These are phyloP conservation scores for Ganoderma boninense DNA, from an alignment of 1,284 basidiomycete genomes.

Conservation along the genomic window DNA sequence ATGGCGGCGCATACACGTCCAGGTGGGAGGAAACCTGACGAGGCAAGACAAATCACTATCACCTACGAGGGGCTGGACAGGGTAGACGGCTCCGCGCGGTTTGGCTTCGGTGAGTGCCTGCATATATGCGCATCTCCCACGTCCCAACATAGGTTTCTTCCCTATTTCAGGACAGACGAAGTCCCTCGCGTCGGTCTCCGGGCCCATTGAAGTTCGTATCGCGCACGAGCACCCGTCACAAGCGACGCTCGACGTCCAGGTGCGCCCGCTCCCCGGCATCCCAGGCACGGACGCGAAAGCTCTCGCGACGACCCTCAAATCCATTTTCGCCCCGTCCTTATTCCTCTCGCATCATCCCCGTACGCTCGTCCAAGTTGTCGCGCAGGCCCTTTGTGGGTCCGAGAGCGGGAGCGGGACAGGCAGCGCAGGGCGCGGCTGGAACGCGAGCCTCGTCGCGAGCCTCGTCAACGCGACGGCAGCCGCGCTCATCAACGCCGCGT, in stretches of 20 bases:
- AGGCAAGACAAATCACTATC: conserved; percentile 40
- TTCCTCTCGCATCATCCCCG: conserved; percentile 71
- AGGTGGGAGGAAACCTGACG: conserved; percentile 40
- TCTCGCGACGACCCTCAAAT: conserved; percentile 58
- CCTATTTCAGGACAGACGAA: conserved; percentile 49
- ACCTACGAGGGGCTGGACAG: conserved; percentile 58
- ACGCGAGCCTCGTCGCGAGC: conserved; percentile 51
- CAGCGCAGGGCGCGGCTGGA: conserved; percentile 40
- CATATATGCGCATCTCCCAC: conserved; percentile 5
- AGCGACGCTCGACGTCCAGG: conserved; percentile 73
- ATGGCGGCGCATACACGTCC: conserved; percentile 26
- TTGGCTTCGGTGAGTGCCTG: conserved; percentile 59
- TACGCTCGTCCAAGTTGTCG: conserved; percentile 73
- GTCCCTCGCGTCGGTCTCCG: conserved; percentile 74
- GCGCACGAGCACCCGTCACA: conserved; percentile 73
- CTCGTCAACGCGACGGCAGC: conserved; percentile 74
- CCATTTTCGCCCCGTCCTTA: conserved; percentile 64
- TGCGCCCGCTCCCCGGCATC: conserved; percentile 71
- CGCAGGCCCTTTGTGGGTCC: conserved; percentile 60
- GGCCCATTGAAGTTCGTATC: conserved; percentile 77
- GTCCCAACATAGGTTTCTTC: background rate
- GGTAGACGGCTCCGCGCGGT: conserved; percentile 73
- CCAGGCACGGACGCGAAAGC: conserved; percentile 74
- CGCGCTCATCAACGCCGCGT: conserved; percentile 71
- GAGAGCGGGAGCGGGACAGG: conserved; percentile 41